Conservation (phyloP, 148 eudicot species). For the Pharnaceum exiguum region DNA sequence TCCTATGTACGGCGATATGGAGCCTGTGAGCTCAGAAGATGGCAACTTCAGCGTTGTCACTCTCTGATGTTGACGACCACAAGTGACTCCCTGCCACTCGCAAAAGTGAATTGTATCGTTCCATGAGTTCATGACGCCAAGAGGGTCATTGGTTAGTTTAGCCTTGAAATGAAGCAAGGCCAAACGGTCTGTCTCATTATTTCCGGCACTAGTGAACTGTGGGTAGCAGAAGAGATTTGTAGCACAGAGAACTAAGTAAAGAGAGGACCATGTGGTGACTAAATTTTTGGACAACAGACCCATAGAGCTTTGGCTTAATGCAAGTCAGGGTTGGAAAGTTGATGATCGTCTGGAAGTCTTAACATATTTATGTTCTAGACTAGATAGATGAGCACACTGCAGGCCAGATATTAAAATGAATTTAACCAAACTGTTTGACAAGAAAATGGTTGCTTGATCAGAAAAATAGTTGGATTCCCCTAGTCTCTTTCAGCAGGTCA, state of each 20-base stretch:
- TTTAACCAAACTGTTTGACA: too few species aligned
- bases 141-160: conserved; percentile 17
- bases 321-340: too few species aligned
- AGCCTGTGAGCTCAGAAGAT: conserved; percentile 5
- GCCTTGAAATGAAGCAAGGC: conserved; percentile 21
- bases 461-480: too few species aligned
- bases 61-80: conserved; percentile 6
- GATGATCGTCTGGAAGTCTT: too few species aligned
- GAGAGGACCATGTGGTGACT: neutral
- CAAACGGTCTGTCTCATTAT: conserved; percentile 4
- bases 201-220: neutral
- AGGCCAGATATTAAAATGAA: too few species aligned
- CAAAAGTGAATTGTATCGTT: conserved; percentile 18
- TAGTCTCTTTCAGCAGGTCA: too few species aligned
- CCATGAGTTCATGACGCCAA: conserved; percentile 14
- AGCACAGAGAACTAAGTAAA: neutral
- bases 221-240: neutral
- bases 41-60: conserved; percentile 9
- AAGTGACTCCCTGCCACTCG: conserved; percentile 17
- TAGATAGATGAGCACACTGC: too few species aligned
- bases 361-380: too few species aligned
- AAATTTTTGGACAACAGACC: neutral
- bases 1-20: conserved; percentile 21
- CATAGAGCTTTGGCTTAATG: too few species aligned
- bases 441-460: too few species aligned